A percentile compares a stretch with the other conserved stretches of the same genome.
Conservation (phyloP, 192 early-diverging fungal genomes). For the Funneliformis geosporum region DNA sequence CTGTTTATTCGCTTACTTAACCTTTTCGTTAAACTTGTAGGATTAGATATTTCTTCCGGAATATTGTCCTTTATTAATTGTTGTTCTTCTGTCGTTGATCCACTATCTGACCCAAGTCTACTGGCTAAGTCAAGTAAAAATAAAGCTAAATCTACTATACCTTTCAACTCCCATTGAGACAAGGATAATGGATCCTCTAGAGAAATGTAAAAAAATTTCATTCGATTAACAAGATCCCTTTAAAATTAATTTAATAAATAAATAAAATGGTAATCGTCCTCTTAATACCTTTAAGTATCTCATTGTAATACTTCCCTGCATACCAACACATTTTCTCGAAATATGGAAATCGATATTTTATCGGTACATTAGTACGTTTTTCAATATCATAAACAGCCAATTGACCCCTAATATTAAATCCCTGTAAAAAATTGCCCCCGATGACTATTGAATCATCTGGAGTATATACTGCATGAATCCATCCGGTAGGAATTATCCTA, state of each 20-base stretch:
- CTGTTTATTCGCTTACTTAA: slow-evolving; percentile 8
- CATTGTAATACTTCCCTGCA: slow-evolving; percentile 33
- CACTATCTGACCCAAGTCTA: slow-evolving; percentile 7
- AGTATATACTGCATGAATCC: slow-evolving; percentile 96
- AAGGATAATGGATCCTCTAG: slow-evolving; percentile 9
- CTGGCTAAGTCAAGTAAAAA: neutral
- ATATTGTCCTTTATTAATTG: slow-evolving; percentile 13
- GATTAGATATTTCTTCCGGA: slow-evolving; percentile 2
- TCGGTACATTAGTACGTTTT: slow-evolving; percentile 73
- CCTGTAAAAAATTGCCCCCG: slow-evolving; percentile 92
- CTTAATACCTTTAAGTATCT: slow-evolving; percentile 26
- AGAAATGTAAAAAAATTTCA: too few relatives aligned
- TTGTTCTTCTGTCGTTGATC: neutral
- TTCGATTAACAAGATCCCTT: neutral
- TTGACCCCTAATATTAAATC: slow-evolving; percentile 72
- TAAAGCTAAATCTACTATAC: slow-evolving; percentile 2
- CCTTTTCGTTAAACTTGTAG: slow-evolving; percentile 6
- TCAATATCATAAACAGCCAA: slow-evolving; percentile 77
- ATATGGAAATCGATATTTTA: slow-evolving; percentile 83
- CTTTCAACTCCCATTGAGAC: neutral
- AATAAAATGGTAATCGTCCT: too few relatives aligned
- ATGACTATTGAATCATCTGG: slow-evolving; percentile 86
- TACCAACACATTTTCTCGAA: slow-evolving; percentile 87
- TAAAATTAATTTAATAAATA: neutral
- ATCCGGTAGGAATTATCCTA: slow-evolving; percentile 91